Evolutionary conservation across 768 basidiomycete genomes (phyloP).

Genomic region (Dacryopinax primogenitus): DNA sequence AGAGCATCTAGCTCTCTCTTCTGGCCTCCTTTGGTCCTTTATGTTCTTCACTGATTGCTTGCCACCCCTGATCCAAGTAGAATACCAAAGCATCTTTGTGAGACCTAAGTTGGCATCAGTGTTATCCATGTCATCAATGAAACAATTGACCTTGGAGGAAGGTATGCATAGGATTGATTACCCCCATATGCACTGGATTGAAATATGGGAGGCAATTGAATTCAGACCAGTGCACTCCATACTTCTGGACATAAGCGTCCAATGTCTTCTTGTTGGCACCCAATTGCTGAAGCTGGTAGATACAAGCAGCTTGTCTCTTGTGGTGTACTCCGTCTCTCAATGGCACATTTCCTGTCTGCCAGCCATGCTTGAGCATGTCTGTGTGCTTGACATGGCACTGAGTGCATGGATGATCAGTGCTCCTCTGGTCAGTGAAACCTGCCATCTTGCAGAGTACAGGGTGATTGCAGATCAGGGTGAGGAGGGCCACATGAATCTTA

Average conservation of each 20-base stretch:
- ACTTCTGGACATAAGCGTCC: background rate
- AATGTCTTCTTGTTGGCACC: background rate
- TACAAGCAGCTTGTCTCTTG: background rate
- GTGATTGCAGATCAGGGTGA: conserved; percentile 25
- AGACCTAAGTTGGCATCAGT: background rate
- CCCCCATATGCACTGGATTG: background rate
- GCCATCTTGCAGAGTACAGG: conserved; percentile 24
- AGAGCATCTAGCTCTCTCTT: background rate
- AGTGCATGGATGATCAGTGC: conserved; percentile 21
- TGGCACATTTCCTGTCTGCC: background rate
- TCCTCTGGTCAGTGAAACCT: conserved; percentile 23
- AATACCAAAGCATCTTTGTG: background rate
- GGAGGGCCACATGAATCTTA: conserved; percentile 20
- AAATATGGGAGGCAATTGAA: conserved; percentile 9
- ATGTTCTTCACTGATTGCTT: background rate
- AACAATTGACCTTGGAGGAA: conserved; percentile 1
- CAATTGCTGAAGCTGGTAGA: background rate
- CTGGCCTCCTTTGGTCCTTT: background rate
- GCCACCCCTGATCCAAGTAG: background rate
- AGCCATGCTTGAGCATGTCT: conserved; percentile 10
- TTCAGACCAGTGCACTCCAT: conserved; percentile 7
- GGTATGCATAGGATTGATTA: conserved; percentile 13
- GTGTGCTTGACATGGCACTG: conserved; percentile 20
- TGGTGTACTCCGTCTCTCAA: background rate
- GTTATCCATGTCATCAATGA: background rate